These are phyloP conservation scores for Bretschneidera sinensis DNA, from an alignment of 345 rosid species.

Conservation along the genomic window DNA sequence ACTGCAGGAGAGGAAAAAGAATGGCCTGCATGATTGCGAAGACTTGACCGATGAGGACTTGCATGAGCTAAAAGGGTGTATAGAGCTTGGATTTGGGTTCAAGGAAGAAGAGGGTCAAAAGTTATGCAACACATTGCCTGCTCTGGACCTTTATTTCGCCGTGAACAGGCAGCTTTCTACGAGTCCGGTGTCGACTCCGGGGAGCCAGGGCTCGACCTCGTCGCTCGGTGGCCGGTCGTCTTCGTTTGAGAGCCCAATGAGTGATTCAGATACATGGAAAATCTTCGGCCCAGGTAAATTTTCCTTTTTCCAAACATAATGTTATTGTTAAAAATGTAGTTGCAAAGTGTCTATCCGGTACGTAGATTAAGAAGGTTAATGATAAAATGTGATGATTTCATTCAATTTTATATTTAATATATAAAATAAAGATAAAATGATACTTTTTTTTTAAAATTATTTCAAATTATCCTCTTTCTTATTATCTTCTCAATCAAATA, in stretches of 20 bases:
- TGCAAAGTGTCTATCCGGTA: too few species aligned
- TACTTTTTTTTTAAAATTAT: too few species aligned
- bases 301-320: too few species aligned
- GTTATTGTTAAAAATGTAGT: too few species aligned
- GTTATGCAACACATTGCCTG: conserved; percentile 71
- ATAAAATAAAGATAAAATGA: too few species aligned
- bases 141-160: conserved; percentile 85
- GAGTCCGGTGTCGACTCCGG: conserved; percentile 69
- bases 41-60: conserved; percentile 78
- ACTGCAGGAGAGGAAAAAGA: conserved; percentile 39
- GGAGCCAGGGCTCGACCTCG: conserved; percentile 33
- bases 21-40: conserved; percentile 23
- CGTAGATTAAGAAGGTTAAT: too few species aligned
- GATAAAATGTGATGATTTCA: too few species aligned
- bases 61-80: conserved; percentile 81
- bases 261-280: conserved; percentile 64
- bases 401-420: too few species aligned
- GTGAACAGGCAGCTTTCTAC: conserved; percentile 74
- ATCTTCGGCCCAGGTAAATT: conserved; percentile 68
- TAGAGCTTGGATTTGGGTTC: conserved; percentile 94
- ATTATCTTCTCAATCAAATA: too few species aligned
- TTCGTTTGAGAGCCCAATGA: conserved; percentile 60
- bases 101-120: conserved; percentile 75
- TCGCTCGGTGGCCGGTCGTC: conserved; percentile 48
- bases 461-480: too few species aligned